phyloP scores from a whole-genome alignment of 768 basidiomycete species.

The Cyclocybe cylindracea region DNA sequence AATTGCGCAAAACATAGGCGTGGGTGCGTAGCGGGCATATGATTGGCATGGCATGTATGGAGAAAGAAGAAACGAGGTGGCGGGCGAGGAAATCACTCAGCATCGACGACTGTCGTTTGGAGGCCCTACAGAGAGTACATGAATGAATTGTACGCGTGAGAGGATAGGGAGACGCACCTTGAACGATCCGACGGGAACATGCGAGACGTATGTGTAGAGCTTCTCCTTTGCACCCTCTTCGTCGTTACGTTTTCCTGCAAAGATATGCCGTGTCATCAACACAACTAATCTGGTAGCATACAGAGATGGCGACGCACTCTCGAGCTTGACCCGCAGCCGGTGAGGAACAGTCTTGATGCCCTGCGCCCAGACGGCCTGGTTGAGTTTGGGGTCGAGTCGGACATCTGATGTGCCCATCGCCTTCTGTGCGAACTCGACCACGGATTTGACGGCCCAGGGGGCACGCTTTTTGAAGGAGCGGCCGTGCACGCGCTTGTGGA shows the following conservation, averaged over 20 bases:
- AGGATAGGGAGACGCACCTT: constrained; percentile 57
- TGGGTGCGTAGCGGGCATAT: constrained; percentile 1
- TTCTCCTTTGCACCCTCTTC: constrained; percentile 99
- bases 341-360: constrained; percentile 95
- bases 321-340: constrained; percentile 89
- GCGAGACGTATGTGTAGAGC: constrained; percentile 88
- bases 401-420: constrained; percentile 96
- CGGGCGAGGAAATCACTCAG: constrained; percentile 49
- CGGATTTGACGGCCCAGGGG: constrained; percentile 94
- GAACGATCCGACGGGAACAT: constrained; percentile 78
- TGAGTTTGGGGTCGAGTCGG: constrained; percentile 92
- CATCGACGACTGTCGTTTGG: constrained; percentile 80
- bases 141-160: background rate
- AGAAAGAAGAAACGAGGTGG: constrained; percentile 14
- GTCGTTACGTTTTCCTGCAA: constrained; percentile 93
- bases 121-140: constrained; percentile 58
- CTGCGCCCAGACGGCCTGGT: constrained; percentile 92
- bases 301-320: constrained; percentile 53
- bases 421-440: constrained; percentile 89
- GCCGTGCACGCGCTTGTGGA: constrained; percentile 93
- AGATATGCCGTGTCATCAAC: constrained; percentile 7
- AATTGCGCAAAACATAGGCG: background rate
- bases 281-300: background rate
- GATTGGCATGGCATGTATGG: constrained; percentile 17
- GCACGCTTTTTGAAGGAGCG: constrained; percentile 97